Evolutionary conservation across 495 filamentous ascomycete species (phyloP).

Genomic region (Xylaria acuta): DNA sequence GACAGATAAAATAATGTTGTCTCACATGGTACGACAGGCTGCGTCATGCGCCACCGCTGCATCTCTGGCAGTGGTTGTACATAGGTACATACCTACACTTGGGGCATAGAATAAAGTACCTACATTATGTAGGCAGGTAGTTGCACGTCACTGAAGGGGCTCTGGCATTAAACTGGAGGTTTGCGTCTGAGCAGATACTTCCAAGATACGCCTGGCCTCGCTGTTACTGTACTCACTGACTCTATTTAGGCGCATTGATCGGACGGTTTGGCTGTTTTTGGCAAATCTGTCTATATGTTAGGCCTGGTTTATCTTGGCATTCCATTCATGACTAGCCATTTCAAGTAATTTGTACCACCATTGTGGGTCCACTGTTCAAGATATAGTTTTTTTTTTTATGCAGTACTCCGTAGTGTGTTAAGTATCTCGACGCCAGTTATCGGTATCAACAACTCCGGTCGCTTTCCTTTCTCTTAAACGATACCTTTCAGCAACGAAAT

Average conservation of each 20-base stretch:
- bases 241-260: constrained; percentile 16
- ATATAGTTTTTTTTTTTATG: constrained; percentile 10
- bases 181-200: neutral
- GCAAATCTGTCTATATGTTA: constrained; percentile 6
- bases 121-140: too few relatives aligned
- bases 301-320: neutral
- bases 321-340: neutral
- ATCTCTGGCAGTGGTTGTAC: constrained; percentile 2
- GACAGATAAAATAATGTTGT: constrained; percentile 6
- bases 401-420: neutral
- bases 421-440: neutral
- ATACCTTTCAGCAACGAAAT: neutral
- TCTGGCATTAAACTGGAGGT: neutral
- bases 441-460: neutral
- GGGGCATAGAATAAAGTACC: too few relatives aligned
- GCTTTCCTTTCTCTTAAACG: neutral
- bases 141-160: neutral
- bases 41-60: constrained; percentile 14
- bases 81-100: neutral
- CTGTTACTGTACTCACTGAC: neutral
- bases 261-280: neutral
- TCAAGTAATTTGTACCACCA: neutral
- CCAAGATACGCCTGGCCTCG: neutral
- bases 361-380: neutral
- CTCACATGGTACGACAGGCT: constrained; percentile 24